phyloP scores from a whole-genome alignment of 345 rosid genomes.

The Citrus hindsii region DNA sequence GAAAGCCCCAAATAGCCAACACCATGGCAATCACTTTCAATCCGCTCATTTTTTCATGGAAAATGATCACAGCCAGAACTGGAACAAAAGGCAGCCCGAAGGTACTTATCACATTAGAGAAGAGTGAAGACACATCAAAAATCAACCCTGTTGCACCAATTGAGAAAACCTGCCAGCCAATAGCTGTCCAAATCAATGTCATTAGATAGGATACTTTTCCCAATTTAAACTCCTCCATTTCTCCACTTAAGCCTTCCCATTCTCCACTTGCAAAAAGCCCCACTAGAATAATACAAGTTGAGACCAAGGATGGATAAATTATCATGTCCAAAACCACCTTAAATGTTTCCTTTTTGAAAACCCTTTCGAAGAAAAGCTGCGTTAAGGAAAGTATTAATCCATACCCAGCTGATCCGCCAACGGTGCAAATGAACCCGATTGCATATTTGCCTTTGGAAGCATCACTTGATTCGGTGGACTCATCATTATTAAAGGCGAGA shows the following conservation, averaged over 20 bases:
- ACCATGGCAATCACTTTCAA: slow-evolving; percentile 34
- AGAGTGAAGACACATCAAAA: slow-evolving; percentile 40
- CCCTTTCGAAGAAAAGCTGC: slow-evolving; percentile 7
- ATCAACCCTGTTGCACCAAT: slow-evolving; percentile 34
- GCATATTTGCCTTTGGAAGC: slow-evolving; percentile 18
- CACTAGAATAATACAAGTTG: slow-evolving; percentile 12
- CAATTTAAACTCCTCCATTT: slow-evolving; percentile 29
- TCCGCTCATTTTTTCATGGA: slow-evolving; percentile 39
- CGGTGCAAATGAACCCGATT: slow-evolving; percentile 39
- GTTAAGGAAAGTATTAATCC: slow-evolving; percentile 18
- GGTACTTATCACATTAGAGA: slow-evolving; percentile 29
- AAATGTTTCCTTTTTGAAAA: slow-evolving; percentile 22
- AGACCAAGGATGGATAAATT: slow-evolving; percentile 21
- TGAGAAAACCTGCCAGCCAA: slow-evolving; percentile 28
- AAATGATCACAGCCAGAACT: slow-evolving; percentile 30
- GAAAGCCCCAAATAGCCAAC: slow-evolving; percentile 39
- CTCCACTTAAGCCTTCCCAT: slow-evolving; percentile 24
- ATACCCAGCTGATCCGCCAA: slow-evolving; percentile 19
- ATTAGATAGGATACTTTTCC: slow-evolving; percentile 33
- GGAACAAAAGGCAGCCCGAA: slow-evolving; percentile 38
- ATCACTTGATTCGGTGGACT: slow-evolving; percentile 10
- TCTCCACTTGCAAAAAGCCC: slow-evolving; percentile 50
- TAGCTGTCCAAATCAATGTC: slow-evolving; percentile 32
- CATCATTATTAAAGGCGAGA: slow-evolving; percentile 25
- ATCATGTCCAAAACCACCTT: slow-evolving; percentile 34